Conservation (phyloP, 179 eudicot species). For the Carnegiea gigantea region DNA sequence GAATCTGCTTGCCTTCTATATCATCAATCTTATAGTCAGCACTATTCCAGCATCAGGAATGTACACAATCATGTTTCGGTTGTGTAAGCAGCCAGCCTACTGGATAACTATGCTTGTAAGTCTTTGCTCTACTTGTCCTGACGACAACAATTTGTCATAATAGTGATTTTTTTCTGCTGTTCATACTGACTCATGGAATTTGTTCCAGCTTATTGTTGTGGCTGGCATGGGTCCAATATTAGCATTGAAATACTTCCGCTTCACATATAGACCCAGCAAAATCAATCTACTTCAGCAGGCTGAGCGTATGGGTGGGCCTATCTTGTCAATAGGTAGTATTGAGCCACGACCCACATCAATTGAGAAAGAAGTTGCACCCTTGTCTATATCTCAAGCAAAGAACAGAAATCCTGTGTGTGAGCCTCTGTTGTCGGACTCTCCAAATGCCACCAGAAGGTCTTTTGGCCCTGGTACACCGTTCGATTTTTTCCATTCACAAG, state of each 20-base stretch:
- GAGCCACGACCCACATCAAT: slow-evolving; percentile 66
- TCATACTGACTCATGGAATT: slow-evolving; percentile 9
- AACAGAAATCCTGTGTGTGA: slow-evolving; percentile 67
- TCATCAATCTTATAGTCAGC: slow-evolving; percentile 84
- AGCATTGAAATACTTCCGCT: slow-evolving; percentile 91
- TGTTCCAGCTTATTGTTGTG: slow-evolving; percentile 72
- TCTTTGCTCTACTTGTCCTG: slow-evolving; percentile 18
- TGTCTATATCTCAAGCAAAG: slow-evolving; percentile 67
- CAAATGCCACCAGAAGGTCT: slow-evolving; percentile 63
- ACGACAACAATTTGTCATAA: not conserved
- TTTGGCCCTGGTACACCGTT: slow-evolving; percentile 50
- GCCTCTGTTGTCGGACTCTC: slow-evolving; percentile 84
- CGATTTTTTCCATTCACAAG: slow-evolving; percentile 55
- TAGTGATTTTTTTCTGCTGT: not conserved
- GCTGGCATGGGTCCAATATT: slow-evolving; percentile 95
- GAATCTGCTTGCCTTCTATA: slow-evolving; percentile 71
- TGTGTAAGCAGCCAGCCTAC: slow-evolving; percentile 84
- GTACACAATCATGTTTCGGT: slow-evolving; percentile 96
- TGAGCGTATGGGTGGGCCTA: slow-evolving; percentile 94
- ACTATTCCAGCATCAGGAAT: slow-evolving; percentile 79
- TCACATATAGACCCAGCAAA: slow-evolving; percentile 83
- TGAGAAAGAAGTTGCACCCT: slow-evolving; percentile 42
- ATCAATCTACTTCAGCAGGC: slow-evolving; percentile 96
- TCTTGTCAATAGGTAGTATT: slow-evolving; percentile 67
- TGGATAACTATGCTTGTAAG: slow-evolving; percentile 95